Conservation (phyloP, 805 yeast genomes). For the Wickerhamomyces sydowiorum region DNA sequence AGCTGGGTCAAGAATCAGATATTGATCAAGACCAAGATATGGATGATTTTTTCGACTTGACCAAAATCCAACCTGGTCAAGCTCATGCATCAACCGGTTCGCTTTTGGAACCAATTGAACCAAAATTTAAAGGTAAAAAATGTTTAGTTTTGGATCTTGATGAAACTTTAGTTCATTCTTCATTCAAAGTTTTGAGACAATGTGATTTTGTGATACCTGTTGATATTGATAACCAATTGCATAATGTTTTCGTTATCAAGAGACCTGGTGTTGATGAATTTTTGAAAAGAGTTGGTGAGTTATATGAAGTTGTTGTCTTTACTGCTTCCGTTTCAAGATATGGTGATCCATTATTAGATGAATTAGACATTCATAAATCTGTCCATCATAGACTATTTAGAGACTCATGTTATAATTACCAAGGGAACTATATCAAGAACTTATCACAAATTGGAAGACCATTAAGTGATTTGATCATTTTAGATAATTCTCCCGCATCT, state of each 20-base stretch:
- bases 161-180: constrained; percentile 93
- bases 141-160: constrained; percentile 90
- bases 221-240: constrained; percentile 87
- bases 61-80: constrained; percentile 68
- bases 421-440: constrained; percentile 92
- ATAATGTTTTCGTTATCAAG: constrained; percentile 92
- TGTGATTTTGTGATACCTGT: constrained; percentile 98
- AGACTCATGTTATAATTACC: constrained; percentile 89
- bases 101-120: constrained; percentile 53
- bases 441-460: constrained; percentile 94
- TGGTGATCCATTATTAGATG: constrained; percentile 92
- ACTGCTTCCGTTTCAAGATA: constrained; percentile 95
- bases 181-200: constrained; percentile 84
- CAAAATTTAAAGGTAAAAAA: constrained; percentile 55
- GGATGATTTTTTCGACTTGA: constrained; percentile 47
- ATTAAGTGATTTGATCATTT: constrained; percentile 73
- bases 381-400: constrained; percentile 91
- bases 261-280: constrained; percentile 98
- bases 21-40: constrained; percentile 19
- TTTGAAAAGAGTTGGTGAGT: constrained; percentile 70
- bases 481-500: constrained; percentile 98
- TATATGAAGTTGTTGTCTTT: constrained; percentile 93
- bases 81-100: constrained; percentile 58
- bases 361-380: constrained; percentile 66
- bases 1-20: constrained; percentile 14